Conservation (phyloP, 768 basidiomycete genomes). For the Gloeophyllum trabeum region DNA sequence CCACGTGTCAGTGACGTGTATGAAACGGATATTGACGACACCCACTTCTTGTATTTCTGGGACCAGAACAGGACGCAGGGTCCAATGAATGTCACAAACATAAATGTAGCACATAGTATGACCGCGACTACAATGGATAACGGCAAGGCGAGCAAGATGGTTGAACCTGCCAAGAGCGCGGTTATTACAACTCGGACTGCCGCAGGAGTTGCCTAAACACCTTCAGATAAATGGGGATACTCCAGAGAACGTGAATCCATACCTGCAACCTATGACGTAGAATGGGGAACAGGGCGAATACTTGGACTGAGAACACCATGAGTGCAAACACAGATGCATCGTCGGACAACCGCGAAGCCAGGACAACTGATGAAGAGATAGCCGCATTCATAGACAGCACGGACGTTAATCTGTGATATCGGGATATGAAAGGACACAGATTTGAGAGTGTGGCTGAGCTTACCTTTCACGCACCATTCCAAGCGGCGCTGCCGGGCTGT, state of each 20-base stretch:
- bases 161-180: conserved; percentile 32
- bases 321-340: conserved; percentile 85
- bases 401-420: conserved; percentile 51
- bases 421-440: conserved; percentile 6
- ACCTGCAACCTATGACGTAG: conserved; percentile 68
- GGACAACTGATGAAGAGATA: conserved; percentile 84
- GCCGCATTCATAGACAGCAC: conserved; percentile 87
- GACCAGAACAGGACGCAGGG: conserved; percentile 76
- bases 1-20: no score
- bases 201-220: conserved; percentile 33
- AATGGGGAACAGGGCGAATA: conserved; percentile 78
- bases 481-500: conserved; percentile 37
- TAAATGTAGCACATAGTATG: conserved; percentile 37
- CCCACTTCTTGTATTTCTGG: conserved; percentile 80
- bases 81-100: conserved; percentile 58
- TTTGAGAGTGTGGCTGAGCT: conserved; percentile 11
- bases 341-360: conserved; percentile 79
- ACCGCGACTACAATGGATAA: conserved; percentile 45
- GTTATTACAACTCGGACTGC: conserved; percentile 42
- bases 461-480: conserved; percentile 51
- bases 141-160: conserved; percentile 38
- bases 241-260: conserved; percentile 9
- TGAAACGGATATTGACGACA: conserved; percentile 9
- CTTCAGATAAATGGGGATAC: background rate
- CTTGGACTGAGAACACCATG: conserved; percentile 71